A percentile compares a stretch with the other conserved stretches of the same genome.
phyloP scores from a whole-genome alignment of 1,284 basidiomycete species.

The Psilocybe mexicana region DNA sequence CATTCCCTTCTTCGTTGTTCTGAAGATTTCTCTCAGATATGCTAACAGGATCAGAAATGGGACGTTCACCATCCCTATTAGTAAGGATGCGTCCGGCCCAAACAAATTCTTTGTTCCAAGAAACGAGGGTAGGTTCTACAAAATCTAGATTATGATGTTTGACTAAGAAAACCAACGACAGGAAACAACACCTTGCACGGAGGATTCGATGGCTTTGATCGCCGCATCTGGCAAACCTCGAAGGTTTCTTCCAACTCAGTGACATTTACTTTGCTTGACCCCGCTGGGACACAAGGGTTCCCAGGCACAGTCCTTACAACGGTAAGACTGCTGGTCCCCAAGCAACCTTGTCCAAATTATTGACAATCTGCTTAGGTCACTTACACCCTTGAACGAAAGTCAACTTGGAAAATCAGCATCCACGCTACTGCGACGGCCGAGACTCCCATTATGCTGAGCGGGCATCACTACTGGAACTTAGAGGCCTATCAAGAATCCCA shows the following conservation, averaged over 20 bases:
- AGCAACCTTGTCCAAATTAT: neutral
- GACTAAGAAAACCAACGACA: neutral
- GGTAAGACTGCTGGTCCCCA: slow-evolving; percentile 20
- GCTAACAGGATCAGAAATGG: slow-evolving; percentile 48
- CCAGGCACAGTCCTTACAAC: slow-evolving; percentile 44
- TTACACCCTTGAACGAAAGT: slow-evolving; percentile 38
- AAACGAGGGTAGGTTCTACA: slow-evolving; percentile 39
- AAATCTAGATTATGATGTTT: neutral
- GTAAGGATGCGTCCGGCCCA: slow-evolving; percentile 40
- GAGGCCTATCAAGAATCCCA: slow-evolving; percentile 47
- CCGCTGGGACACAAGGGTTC: slow-evolving; percentile 46
- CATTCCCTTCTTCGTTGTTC: neutral
- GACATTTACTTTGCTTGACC: slow-evolving; percentile 42
- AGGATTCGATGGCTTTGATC: slow-evolving; percentile 45
- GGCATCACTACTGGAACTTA: slow-evolving; percentile 48
- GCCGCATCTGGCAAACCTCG: slow-evolving; percentile 38
- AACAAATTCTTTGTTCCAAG: slow-evolving; percentile 40
- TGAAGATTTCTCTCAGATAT: slow-evolving; percentile 27
- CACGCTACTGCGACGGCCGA: slow-evolving; percentile 37
- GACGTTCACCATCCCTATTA: slow-evolving; percentile 49
- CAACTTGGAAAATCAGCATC: slow-evolving; percentile 45
- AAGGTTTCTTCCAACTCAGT: slow-evolving; percentile 34
- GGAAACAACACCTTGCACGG: slow-evolving; percentile 40
- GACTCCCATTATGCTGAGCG: slow-evolving; percentile 50
- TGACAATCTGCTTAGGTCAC: slow-evolving; percentile 28